Percentiles rank a stretch among this genome's conserved stretches.
Conservation (phyloP, 1,139 yeast species). For the Pichia sp. region DNA sequence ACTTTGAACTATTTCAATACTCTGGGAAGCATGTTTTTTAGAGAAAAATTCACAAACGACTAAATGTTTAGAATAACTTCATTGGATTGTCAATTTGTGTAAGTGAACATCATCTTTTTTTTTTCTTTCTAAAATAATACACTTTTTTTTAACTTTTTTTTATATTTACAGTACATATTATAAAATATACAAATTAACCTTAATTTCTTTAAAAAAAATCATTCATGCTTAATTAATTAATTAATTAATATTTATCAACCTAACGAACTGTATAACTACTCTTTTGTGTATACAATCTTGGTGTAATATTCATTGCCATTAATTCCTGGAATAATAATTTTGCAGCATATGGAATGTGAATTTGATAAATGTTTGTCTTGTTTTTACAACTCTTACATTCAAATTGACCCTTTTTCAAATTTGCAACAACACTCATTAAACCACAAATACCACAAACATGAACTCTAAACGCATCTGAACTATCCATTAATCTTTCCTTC, state of each 20-base stretch:
- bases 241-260: not conserved
- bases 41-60: too few species aligned
- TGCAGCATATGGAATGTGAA: conserved; percentile 96
- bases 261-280: conserved; percentile 27
- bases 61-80: too few species aligned
- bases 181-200: not conserved
- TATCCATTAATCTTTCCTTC: conserved; percentile 97
- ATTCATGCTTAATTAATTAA: not conserved
- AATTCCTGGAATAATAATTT: conserved; percentile 93
- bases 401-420: conserved; percentile 91
- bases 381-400: conserved; percentile 98
- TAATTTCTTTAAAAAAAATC: not conserved
- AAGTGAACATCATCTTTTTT: not conserved
- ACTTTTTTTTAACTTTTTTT: conserved; percentile 1
- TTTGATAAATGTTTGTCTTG: conserved; percentile 95
- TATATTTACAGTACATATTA: conserved; percentile 5
- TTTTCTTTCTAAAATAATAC: not conserved
- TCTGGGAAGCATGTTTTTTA: too few species aligned
- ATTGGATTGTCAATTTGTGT: too few species aligned
- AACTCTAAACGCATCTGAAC: conserved; percentile 96
- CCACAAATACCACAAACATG: conserved; percentile 99
- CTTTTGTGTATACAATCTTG: conserved; percentile 66
- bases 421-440: conserved; percentile 94
- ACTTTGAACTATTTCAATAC: not conserved
- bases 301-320: conserved; percentile 97